Conservation (phyloP, 208 protist species). For the Wallacemonas sp. region DNA sequence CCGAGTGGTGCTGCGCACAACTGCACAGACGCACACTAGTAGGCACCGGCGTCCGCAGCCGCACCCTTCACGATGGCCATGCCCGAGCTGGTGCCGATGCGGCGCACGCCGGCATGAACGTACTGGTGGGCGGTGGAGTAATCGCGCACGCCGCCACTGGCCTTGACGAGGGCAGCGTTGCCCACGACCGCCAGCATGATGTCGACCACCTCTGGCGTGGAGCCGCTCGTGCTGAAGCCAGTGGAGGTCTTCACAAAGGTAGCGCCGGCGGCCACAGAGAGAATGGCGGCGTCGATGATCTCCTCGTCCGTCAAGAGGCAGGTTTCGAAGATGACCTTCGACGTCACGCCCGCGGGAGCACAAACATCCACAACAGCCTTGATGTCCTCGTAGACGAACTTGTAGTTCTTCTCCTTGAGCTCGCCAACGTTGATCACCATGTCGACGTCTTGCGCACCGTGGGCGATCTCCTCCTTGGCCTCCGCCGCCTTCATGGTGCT, state of each 20-base stretch:
- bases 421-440: conserved; percentile 94
- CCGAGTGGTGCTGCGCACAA: too few relatives aligned
- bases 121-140: conserved; percentile 69
- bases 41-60: conserved; percentile 1
- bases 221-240: conserved; percentile 90
- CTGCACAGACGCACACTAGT: background rate
- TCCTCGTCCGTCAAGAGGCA: conserved; percentile 86
- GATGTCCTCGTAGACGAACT: conserved; percentile 88
- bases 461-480: conserved; percentile 45
- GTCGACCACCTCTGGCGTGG: conserved; percentile 83
- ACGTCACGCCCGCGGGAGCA: conserved; percentile 19
- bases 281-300: conserved; percentile 90
- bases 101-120: conserved; percentile 70
- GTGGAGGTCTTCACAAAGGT: conserved; percentile 96
- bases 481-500: conserved; percentile 84
- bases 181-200: conserved; percentile 92
- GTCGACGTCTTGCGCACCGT: conserved; percentile 93
- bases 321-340: conserved; percentile 95
- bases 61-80: conserved; percentile 58
- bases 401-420: conserved; percentile 84
- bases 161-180: conserved; percentile 81
- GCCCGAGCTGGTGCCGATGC: conserved; percentile 93
- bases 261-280: conserved; percentile 82
- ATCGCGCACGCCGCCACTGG: conserved; percentile 90
- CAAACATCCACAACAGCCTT: conserved; percentile 58